Evolutionary conservation across 148 eudicot species (phyloP), one percentile per base, ranked within the genome.

Genomic region (Chenopodium suecicum): DNA sequence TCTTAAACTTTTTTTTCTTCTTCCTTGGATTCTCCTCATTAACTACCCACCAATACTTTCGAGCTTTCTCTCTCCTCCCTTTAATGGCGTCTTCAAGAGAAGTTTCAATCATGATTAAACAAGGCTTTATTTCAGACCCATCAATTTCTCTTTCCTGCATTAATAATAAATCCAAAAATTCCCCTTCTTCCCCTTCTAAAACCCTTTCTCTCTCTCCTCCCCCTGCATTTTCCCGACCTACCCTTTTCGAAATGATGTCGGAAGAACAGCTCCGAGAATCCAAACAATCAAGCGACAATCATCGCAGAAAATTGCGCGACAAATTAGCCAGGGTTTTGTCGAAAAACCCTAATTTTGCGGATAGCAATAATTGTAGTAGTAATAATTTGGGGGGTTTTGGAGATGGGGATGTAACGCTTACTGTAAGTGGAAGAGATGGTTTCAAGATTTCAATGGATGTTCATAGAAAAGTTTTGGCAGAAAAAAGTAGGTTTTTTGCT

Each of bases 241-340:
- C 98, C 81, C 98, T 94, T 63, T 89, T 90, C 89, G 92, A 94
- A 46, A 91, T 94, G 91, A 94, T 94, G 91, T 79, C 98, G 6
- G 87, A 88, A 37, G 98, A 92, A 14, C 95, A 91, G 58, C 78
- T 89, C 80, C 85, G 90, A 32, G 89, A 92, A 11, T 81, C 90
- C 65, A 85, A 80, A 23, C 87, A 82, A 9, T 81, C 92, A 16
- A 66, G 32, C 25, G 91, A 88, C 70, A 66, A 62, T 68, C 83
- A 83, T 44, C 90, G 88, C 17, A 78, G 82, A 66, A 81, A 83
- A 69, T 76, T 90, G 47, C 88, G 88, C 12, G 91, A 90, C 20
- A 89, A 89, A 81, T 84, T 92, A 17, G 77, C 91, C 29, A 82
- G 82, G 90, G 87, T 86, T 77, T 83, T 94, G 27, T 85, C 86